phyloP scores from a whole-genome alignment of 73 alveolate species.

The Paramecium bursaria region DNA sequence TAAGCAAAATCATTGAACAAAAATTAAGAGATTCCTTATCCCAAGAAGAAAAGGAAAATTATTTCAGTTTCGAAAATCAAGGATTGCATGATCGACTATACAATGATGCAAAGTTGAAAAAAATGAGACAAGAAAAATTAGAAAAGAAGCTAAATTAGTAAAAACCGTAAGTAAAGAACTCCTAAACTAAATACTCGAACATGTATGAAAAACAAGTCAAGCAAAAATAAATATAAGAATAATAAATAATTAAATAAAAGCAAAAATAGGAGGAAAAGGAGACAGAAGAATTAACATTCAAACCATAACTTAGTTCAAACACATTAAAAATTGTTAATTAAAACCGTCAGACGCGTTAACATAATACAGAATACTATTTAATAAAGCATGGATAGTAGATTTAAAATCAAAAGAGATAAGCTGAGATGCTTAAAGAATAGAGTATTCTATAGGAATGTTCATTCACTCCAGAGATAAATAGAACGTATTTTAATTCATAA shows the following conservation, averaged over 20 bases:
- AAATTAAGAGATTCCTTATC: slow-evolving; percentile 8
- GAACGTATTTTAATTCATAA: neutral
- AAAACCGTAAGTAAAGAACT: neutral
- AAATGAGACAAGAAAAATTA: neutral
- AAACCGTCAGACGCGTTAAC: neutral
- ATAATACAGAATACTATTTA: slow-evolving; percentile 35
- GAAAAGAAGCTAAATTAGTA: neutral
- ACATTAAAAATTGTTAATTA: slow-evolving; percentile 22
- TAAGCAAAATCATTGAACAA: slow-evolving; percentile 22
- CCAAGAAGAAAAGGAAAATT: slow-evolving; percentile 29
- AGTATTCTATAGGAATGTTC: slow-evolving; percentile 37
- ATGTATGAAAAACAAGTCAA: slow-evolving; percentile 42
- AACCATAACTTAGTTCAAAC: slow-evolving; percentile 36
- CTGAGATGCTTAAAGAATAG: neutral
- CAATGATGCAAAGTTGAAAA: neutral
- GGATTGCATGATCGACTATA: neutral
- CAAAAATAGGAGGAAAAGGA: neutral
- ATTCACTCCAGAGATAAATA: slow-evolving; percentile 49
- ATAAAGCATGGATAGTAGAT: slow-evolving; percentile 30
- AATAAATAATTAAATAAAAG: slow-evolving; percentile 6
- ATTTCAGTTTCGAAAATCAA: slow-evolving; percentile 45
- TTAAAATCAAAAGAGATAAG: slow-evolving; percentile 11
- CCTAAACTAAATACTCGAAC: slow-evolving; percentile 7
- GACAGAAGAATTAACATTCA: slow-evolving; percentile 7
- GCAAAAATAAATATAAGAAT: neutral